Evolutionary conservation across 768 basidiomycete genomes (phyloP), one percentile per base, ranked within the genome.

Genomic region (Thelephora ganbajun): DNA sequence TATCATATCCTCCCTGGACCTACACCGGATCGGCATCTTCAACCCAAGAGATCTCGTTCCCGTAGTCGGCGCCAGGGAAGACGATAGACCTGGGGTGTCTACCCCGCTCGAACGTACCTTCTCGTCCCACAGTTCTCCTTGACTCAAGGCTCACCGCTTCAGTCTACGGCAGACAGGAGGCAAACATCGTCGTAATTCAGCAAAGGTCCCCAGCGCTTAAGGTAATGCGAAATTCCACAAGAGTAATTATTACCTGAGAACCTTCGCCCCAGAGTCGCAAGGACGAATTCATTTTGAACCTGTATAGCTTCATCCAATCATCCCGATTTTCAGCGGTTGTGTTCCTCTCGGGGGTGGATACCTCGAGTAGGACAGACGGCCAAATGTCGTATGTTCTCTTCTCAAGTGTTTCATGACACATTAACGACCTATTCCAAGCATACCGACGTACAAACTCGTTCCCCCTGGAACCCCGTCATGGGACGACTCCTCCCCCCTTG

Each of bases 141-240:
- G 51, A 35, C 48, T 47, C 42, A 42, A 44, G 30, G 51, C 35
- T 53, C 34, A n/a, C 20, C 9, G 14, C 26, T 20, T 0, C 55
- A 89, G 86, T 90, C 6, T 89, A 79, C 55, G 80, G 82, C 6
- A 69, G 67, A 41, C 57, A 66, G 30, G 68, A 65, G 4, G 53
- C 63, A 44, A 60, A 71, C 41, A 49, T 89, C n/a, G 66, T 76
- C 34, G 67, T 86, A 43, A 60, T 90, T 14, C 88, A 88, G 56
- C 87, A 90, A 55, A 66, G 85, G 49, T 88, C 88, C 16, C 88
- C 87, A 13, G 76, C 76, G 2, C 61, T 90, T 48, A 85, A 85
- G 69, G 88, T 84, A 51, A 34, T 67, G 36, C 34, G 19, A 33
- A 34, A 51, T 37, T 19, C 7, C 7, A 41, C 7, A 19, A n/a